Conservation (phyloP, 345 rosid species). For the Durio zibethinus region DNA sequence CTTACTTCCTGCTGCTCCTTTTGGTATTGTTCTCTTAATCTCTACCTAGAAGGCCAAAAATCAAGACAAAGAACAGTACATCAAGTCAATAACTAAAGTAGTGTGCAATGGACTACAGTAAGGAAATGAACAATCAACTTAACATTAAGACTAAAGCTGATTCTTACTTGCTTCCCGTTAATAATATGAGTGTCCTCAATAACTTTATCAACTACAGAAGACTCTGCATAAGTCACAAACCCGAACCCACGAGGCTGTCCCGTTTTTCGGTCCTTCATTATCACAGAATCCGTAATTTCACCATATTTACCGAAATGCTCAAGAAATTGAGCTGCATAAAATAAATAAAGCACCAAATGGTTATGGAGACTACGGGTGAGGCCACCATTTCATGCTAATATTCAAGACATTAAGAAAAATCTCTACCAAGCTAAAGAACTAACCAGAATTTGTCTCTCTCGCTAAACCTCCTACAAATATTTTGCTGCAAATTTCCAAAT, state of each 20-base stretch:
- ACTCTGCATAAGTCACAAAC: constrained; percentile 88
- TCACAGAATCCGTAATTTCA: constrained; percentile 90
- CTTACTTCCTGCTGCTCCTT: constrained; percentile 68
- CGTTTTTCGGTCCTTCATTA: constrained; percentile 89
- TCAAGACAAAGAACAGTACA: background rate
- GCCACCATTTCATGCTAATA: constrained; percentile 17
- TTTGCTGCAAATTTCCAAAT: constrained; percentile 59
- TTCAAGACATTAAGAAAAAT: constrained; percentile 17
- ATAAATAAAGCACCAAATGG: constrained; percentile 14
- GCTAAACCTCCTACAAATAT: constrained; percentile 88
- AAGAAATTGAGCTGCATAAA: constrained; percentile 63
- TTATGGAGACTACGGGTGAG: background rate
- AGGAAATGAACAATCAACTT: background rate
- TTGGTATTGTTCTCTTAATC: constrained; percentile 86
- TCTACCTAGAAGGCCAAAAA: constrained; percentile 58
- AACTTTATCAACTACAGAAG: constrained; percentile 82
- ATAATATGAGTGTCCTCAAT: constrained; percentile 72
- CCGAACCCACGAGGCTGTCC: constrained; percentile 98
- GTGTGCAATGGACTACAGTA: background rate
- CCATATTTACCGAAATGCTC: constrained; percentile 86
- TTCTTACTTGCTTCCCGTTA: constrained; percentile 78
- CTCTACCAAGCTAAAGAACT: constrained; percentile 32
- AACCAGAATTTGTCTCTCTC: constrained; percentile 71
- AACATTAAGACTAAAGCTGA: constrained; percentile 5
- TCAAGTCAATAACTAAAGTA: background rate